Base-by-base conservation (phyloP, 1,284 basidiomycete genomes). In the Puccinia coronata region DNA sequence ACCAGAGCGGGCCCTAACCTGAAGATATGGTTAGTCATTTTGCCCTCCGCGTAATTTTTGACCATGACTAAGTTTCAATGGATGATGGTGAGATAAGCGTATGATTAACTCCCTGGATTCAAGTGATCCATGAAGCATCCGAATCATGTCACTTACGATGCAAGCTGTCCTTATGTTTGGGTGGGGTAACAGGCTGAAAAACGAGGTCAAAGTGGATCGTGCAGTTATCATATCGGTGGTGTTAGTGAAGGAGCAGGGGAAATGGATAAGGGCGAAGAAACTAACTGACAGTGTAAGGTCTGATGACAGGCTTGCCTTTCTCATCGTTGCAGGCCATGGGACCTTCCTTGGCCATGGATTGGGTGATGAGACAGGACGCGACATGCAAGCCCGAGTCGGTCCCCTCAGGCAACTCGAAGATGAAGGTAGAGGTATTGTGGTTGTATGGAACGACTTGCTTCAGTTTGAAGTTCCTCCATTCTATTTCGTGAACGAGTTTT, bases 291-390 rank as follows among this genome's bases (percentile, higher is more conserved):
- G 87, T 87, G 84, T 87, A 88, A 67, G 86, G 89, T 82, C 95
- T 91, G 84, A 94, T 91, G 86, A 96, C 90, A 73, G 93, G 93
- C 85, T 95, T 96, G 84, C 93, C 95, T 85, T 96, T 94, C 85
- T 89, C 89, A 86, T 93, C 89, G 41, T 39, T 67, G 36, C 76
- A 79, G 20, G 76, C 61, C 82, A 88, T 86, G 82, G 88, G 85
- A 79, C 86, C 85, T 34, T 86, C 86, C 18, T 87, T 87, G 25
- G 86, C 86, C 11, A 87, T 87, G 6, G 88, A 86, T 84, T 88
- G 88, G 83, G 89, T 86, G 69, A 90, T 83, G 28, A 90, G 83
- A 31, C 92, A 87, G 87, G 90, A 87, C 47, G 89, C 85, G 70
- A 94, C 90, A 20, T 92, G 92, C 41, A 95, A 88, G 41, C 93